phyloP scores from a whole-genome alignment of 306 rosid genomes.

The Arachis stenosperma region DNA sequence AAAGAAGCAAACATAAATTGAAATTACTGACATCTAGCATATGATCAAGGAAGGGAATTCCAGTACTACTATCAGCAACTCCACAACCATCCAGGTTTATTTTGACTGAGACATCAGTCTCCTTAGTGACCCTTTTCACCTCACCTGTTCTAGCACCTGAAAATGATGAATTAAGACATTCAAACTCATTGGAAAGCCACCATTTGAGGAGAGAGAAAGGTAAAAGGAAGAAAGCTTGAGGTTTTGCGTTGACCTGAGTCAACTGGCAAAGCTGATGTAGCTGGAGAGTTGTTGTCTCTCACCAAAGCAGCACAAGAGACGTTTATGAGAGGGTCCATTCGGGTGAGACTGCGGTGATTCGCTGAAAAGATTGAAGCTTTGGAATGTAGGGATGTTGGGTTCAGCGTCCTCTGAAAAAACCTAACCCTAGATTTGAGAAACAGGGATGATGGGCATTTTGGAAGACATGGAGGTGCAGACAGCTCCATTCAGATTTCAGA shows the following conservation, averaged over 20 bases:
- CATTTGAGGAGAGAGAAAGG: background rate
- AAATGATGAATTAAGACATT: slow-evolving; percentile 7
- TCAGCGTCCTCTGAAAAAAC: slow-evolving; percentile 38
- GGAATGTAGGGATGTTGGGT: slow-evolving; percentile 19
- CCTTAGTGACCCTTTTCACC: slow-evolving; percentile 83
- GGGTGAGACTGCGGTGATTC: slow-evolving; percentile 40
- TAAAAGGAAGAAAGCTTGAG: slow-evolving; percentile 18
- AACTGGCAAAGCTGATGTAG: slow-evolving; percentile 42
- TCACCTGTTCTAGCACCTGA: slow-evolving; percentile 85
- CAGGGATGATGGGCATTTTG: slow-evolving; percentile 42
- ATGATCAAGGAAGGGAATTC: slow-evolving; percentile 96
- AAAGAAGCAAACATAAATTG: slow-evolving; percentile 19
- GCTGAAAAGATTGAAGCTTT: slow-evolving; percentile 37
- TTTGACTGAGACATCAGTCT: slow-evolving; percentile 83
- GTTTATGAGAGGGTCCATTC: slow-evolving; percentile 38
- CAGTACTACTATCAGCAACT: slow-evolving; percentile 71
- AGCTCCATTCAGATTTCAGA: slow-evolving; percentile 56
- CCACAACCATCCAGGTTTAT: slow-evolving; percentile 89
- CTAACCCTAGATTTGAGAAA: slow-evolving; percentile 52
- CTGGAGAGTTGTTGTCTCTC: slow-evolving; percentile 47
- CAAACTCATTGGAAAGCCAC: slow-evolving; percentile 5
- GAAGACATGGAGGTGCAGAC: slow-evolving; percentile 50
- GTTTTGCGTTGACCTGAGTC: slow-evolving; percentile 49
- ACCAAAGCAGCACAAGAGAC: slow-evolving; percentile 50
- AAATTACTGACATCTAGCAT: slow-evolving; percentile 85